phyloP scores from a whole-genome alignment of 176 grass and related monocot genomes.

The Cenchrus americanus region DNA sequence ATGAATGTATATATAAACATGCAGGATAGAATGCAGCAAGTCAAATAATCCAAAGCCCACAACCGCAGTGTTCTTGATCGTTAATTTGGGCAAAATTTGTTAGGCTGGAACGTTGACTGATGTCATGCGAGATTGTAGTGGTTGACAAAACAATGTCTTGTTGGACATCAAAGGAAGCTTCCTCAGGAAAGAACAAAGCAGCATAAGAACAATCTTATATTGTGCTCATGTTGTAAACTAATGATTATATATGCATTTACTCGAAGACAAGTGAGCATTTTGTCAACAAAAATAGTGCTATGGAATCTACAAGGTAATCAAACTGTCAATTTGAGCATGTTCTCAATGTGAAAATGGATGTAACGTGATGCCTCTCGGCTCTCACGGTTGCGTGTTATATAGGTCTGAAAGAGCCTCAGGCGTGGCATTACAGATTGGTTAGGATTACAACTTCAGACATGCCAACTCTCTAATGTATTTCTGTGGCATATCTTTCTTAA shows the following conservation, averaged over 20 bases:
- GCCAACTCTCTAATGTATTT: too few species aligned
- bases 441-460: too few species aligned
- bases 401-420: too few species aligned
- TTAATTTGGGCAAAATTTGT: slow-evolving; percentile 11
- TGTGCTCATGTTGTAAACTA: neutral
- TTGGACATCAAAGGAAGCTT: neutral
- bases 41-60: slow-evolving; percentile 18
- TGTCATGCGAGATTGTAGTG: neutral
- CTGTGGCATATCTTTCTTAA: too few species aligned
- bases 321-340: neutral
- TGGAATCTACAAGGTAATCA: neutral
- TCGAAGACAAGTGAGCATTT: neutral
- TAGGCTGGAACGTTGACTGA: slow-evolving; percentile 37
- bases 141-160: slow-evolving; percentile 30
- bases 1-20: neutral
- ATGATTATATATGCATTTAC: neutral
- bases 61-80: slow-evolving; percentile 33
- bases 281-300: slow-evolving; percentile 37
- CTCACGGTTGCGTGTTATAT: too few species aligned
- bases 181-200: neutral
- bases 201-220: neutral
- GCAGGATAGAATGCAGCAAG: neutral
- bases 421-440: too few species aligned
- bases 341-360: neutral
- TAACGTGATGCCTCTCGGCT: too few species aligned